Percentiles rank a stretch among this genome's conserved stretches.
Evolutionary conservation across 2,329 filamentous ascomycete species (phyloP).

Genomic region (Paramyrothecium sp.): DNA sequence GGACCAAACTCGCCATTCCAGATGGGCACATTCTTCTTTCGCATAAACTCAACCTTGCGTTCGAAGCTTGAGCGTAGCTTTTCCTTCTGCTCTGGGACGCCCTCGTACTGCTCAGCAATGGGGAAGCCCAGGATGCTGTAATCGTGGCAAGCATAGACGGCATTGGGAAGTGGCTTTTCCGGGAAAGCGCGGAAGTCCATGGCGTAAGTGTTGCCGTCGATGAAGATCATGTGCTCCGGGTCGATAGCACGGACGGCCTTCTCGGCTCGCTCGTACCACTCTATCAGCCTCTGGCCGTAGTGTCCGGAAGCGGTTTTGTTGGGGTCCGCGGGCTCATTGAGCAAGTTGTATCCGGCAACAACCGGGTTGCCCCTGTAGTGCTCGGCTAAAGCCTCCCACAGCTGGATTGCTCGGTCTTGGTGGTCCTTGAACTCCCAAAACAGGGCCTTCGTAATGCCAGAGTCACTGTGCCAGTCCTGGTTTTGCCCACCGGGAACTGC

Average conservation of each 20-base stretch:
- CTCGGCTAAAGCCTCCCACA: slow-evolving; percentile 40
- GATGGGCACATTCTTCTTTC: slow-evolving; percentile 35
- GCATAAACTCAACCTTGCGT: slow-evolving; percentile 43
- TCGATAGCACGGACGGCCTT: slow-evolving; percentile 37
- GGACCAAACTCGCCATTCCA: slow-evolving; percentile 54
- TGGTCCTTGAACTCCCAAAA: slow-evolving; percentile 48
- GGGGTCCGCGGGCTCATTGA: slow-evolving; percentile 30
- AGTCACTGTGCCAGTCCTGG: slow-evolving; percentile 46
- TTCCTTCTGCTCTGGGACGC: slow-evolving; percentile 38
- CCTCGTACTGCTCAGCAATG: slow-evolving; percentile 33
- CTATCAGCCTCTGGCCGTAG: slow-evolving; percentile 27
- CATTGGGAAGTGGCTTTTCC: slow-evolving; percentile 39
- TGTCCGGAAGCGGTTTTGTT: slow-evolving; percentile 18
- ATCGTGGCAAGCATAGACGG: slow-evolving; percentile 53
- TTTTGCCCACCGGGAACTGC: slow-evolving; percentile 44
- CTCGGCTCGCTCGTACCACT: slow-evolving; percentile 40
- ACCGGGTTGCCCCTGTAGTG: slow-evolving; percentile 41
- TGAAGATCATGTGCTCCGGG: slow-evolving; percentile 46
- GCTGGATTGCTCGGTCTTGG: slow-evolving; percentile 41
- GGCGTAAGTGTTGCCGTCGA: slow-evolving; percentile 53
- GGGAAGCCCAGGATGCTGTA: slow-evolving; percentile 52
- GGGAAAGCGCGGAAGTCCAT: slow-evolving; percentile 48
- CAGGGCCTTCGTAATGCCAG: slow-evolving; percentile 31
- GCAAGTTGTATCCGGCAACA: slow-evolving; percentile 38
- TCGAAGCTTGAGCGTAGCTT: slow-evolving; percentile 37